Evolutionary conservation across 2,329 filamentous ascomycete species (phyloP), one percentile per base, ranked within the genome.

Genomic region (Penicillium sp.): DNA sequence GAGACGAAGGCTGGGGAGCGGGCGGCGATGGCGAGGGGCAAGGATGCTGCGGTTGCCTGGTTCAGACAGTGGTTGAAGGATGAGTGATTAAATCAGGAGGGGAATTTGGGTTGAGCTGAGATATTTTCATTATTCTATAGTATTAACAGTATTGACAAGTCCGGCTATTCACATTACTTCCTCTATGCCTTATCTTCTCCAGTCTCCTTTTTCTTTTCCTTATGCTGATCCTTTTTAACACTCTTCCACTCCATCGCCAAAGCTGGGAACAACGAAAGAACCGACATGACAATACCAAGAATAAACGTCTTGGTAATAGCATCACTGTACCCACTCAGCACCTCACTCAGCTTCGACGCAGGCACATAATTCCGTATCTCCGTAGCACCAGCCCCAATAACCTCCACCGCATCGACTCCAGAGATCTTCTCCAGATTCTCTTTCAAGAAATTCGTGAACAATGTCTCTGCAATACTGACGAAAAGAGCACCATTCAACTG

Each of bases 41-140:
- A 83, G 75, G 75, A 79, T 62, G 76, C 76, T 10, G 77, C 72
- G 21, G 79, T 82, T 6, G 58, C 25, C 19, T 84, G 81, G 80
- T 76, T 81, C 31, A 73, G 64, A 37, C 59, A 63, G 29, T 69
- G 53, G 53, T 42, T 42, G 39, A 42, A 39, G n/a, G 4, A 19
- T 33, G 31, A 33, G 14, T 33, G 31, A 33, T 33, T 14, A 33
- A 13, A 33, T 16, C 13, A 14, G 31, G 14, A 13, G 6, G 31
- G 16, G 4, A 46, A 19, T 7, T 25, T 48, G 4, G 19, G 23
- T 42, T 23, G 39, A 42, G 39, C 10, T 14, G 49, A 42, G 49
- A 49, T 25, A 49, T 49, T 1, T 26, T 25, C 29, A 37, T 49
- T 49, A 14, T 16, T 21, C 3, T 13, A 14, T 13, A 47, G 16